Evolutionary conservation across 257 asterid species (phyloP).

Genomic region (Solanum appendiculatum): DNA sequence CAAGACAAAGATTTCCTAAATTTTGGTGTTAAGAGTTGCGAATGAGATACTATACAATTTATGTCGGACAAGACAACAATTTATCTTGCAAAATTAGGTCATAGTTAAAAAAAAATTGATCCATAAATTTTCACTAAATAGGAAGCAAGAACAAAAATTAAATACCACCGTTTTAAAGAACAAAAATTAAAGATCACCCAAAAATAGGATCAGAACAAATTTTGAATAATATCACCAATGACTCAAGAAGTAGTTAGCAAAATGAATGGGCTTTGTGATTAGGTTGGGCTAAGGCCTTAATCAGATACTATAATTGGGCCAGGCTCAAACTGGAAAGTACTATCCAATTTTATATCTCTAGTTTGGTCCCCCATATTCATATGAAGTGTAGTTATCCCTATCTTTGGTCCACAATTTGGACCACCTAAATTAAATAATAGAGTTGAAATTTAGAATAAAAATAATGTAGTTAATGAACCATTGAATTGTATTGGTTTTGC

Average conservation of each 20-base stretch:
- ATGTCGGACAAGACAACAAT: not conserved
- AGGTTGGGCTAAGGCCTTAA: not conserved
- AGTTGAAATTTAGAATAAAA: not conserved
- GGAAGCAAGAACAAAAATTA: not conserved
- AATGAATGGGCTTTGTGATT: not conserved
- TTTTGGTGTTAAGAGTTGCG: not conserved
- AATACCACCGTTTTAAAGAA: no score
- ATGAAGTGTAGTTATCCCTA: not conserved
- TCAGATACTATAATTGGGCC: not conserved
- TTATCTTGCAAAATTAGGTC: not conserved
- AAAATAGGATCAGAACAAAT: not conserved
- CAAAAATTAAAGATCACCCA: not conserved
- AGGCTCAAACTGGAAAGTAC: not conserved
- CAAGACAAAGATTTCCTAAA: not conserved
- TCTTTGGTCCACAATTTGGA: not conserved
- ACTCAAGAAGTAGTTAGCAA: not conserved
- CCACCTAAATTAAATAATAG: not conserved
- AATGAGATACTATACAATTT: not conserved
- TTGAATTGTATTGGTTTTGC: not conserved
- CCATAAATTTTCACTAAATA: not conserved
- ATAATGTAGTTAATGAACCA: not conserved
- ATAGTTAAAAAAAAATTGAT: no score
- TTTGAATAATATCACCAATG: not conserved
- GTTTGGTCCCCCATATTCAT: not conserved
- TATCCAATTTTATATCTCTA: not conserved